Conservation (phyloP, 2,329 filamentous ascomycete species). For the Colletotrichum aenigma region DNA sequence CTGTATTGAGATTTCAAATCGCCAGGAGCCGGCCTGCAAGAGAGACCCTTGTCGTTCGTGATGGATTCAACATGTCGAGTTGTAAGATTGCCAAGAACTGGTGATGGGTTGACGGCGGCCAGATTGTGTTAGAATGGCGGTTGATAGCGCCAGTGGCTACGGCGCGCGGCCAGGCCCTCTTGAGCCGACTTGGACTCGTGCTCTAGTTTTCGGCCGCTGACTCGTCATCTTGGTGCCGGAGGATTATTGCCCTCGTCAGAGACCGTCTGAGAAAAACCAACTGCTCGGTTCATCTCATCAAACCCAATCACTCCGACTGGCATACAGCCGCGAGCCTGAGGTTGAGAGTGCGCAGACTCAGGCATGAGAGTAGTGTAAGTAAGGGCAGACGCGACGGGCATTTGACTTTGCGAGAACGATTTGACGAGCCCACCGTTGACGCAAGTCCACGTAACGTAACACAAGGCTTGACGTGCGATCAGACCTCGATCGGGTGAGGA, state of each 20-base stretch:
- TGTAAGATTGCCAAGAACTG: not conserved
- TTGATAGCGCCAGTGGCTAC: not conserved
- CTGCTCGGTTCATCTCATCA: conserved; percentile 15
- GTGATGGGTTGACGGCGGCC: not conserved
- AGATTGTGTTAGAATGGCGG: not conserved
- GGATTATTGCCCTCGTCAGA: not conserved
- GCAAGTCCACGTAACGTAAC: conserved; percentile 9
- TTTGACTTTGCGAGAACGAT: conserved; percentile 17
- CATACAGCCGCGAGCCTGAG: not conserved
- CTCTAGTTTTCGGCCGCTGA: not conserved
- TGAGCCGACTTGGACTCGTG: not conserved
- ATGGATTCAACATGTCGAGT: not conserved
- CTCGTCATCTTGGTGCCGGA: conserved; percentile 9
- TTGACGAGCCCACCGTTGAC: conserved; percentile 5
- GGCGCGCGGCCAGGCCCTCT: not conserved
- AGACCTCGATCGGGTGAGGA: not conserved
- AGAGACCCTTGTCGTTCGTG: not conserved
- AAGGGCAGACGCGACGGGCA: not conserved
- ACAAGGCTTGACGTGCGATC: not conserved
- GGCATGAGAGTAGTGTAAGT: not conserved
- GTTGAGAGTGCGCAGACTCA: not conserved
- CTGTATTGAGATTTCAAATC: not conserved
- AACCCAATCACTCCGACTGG: conserved; percentile 1
- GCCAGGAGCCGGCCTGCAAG: not conserved
- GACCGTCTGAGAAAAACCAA: not conserved